These are phyloP conservation scores for Coniella lustricola DNA, from an alignment of 2,329 filamentous ascomycete genomes.

Conservation along the genomic window DNA sequence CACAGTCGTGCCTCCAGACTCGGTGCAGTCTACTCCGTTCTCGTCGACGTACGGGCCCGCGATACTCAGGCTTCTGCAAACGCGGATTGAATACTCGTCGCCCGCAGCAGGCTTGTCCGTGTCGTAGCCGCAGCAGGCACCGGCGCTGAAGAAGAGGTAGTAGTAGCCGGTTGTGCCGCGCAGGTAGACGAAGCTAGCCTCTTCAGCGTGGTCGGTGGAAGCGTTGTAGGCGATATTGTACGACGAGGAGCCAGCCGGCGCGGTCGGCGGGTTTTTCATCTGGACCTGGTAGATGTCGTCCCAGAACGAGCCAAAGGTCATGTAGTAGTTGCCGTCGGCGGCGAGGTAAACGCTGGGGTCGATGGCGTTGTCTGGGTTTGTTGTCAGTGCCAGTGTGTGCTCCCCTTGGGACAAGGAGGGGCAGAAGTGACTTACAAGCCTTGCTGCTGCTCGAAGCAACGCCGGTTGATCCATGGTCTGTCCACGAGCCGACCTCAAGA, in stretches of 20 bases:
- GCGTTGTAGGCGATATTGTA: slow-evolving; percentile 47
- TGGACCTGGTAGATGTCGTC: slow-evolving; percentile 46
- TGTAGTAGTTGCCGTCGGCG: slow-evolving; percentile 26
- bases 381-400: no score
- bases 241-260: slow-evolving; percentile 18
- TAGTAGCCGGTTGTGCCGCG: slow-evolving; percentile 41
- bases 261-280: slow-evolving; percentile 32
- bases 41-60: slow-evolving; percentile 49
- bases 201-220: slow-evolving; percentile 40
- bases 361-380: slow-evolving; percentile 41
- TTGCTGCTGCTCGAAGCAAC: slow-evolving; percentile 32
- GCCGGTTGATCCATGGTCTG: slow-evolving; percentile 42
- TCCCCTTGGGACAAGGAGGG: neutral
- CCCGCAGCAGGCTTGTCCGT: slow-evolving; percentile 41
- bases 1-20: slow-evolving; percentile 51
- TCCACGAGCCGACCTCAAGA: slow-evolving; percentile 37
- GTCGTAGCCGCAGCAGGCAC: slow-evolving; percentile 53
- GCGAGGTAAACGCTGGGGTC: slow-evolving; percentile 40
- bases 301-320: slow-evolving; percentile 60
- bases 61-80: slow-evolving; percentile 46
- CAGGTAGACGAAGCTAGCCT: slow-evolving; percentile 48
- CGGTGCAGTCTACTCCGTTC: slow-evolving; percentile 42
- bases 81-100: slow-evolving; percentile 54
- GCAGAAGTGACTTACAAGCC: slow-evolving; percentile 20
- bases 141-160: slow-evolving; percentile 55